These are phyloP conservation scores for Fusarium proliferatum DNA, from an alignment of 2,329 filamentous ascomycete species.

Conservation along the genomic window DNA sequence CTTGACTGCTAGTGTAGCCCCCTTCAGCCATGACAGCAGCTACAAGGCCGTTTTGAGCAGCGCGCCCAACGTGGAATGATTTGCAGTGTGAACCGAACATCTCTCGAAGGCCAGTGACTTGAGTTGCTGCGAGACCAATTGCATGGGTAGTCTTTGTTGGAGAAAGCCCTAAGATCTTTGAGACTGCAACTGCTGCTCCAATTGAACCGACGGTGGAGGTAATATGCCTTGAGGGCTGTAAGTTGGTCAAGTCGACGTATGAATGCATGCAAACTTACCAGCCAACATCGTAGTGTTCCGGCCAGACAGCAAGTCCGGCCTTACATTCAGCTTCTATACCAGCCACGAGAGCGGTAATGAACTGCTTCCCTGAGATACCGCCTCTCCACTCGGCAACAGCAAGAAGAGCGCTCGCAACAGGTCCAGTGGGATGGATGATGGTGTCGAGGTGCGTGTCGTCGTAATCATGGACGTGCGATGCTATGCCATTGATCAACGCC, in stretches of 20 bases:
- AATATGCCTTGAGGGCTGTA: background rate
- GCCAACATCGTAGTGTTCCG: background rate
- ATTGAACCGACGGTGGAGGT: background rate
- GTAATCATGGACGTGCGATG: conserved; percentile 9
- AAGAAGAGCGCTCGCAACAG: conserved; percentile 1
- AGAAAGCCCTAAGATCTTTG: background rate
- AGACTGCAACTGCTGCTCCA: background rate
- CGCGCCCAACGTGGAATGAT: background rate
- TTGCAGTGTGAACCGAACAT: conserved; percentile 11
- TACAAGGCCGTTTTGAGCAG: background rate
- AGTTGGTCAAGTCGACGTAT: background rate
- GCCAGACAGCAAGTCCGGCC: background rate
- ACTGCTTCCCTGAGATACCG: background rate
- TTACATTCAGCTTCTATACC: conserved; percentile 7
- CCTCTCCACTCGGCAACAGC: background rate
- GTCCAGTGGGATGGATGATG: conserved; percentile 1
- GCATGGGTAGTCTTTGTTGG: background rate
- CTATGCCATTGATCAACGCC: background rate
- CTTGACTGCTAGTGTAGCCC: background rate
- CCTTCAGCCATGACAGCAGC: conserved; percentile 4
- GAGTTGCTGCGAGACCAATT: background rate
- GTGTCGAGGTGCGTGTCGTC: conserved; percentile 7
- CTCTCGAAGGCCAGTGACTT: background rate
- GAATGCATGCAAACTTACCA: background rate
- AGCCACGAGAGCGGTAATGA: background rate